A percentile compares a stretch with the other conserved stretches of the same genome.
These are phyloP conservation scores for Ascochyta fabae DNA, from an alignment of 2,329 filamentous ascomycete genomes.

Conservation along the genomic window DNA sequence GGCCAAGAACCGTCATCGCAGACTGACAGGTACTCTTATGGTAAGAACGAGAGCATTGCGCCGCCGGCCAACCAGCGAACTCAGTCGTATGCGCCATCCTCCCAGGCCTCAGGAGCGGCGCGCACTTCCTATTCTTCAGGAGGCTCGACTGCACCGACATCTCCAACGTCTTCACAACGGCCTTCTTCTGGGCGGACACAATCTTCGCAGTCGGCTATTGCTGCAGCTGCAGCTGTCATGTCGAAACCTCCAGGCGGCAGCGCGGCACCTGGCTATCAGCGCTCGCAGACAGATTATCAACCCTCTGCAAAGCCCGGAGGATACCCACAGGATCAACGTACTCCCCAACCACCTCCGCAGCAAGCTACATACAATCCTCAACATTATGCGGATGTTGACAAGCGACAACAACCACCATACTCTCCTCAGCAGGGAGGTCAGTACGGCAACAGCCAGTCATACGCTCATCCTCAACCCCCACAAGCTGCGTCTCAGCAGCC, in stretches of 20 bases:
- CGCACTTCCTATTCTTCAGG: slow-evolving; percentile 52
- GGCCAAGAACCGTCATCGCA: slow-evolving; percentile 49
- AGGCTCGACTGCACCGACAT: slow-evolving; percentile 50
- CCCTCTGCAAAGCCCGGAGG: slow-evolving; percentile 39
- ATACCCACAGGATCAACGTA: slow-evolving; percentile 50
- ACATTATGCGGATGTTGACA: slow-evolving; percentile 66
- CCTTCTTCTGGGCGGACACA: slow-evolving; percentile 58
- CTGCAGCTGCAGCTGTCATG: slow-evolving; percentile 57
- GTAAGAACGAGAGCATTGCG: slow-evolving; percentile 28
- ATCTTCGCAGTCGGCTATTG: slow-evolving; percentile 51
- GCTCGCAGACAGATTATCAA: slow-evolving; percentile 54
- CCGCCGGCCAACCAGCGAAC: slow-evolving; percentile 49
- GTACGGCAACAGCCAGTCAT: slow-evolving; percentile 26
- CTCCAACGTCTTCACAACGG: slow-evolving; percentile 54
- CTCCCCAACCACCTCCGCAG: slow-evolving; percentile 52
- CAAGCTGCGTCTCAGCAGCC: slow-evolving; percentile 20
- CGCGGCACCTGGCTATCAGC: slow-evolving; percentile 53
- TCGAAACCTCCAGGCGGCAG: slow-evolving; percentile 40
- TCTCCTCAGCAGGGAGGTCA: slow-evolving; percentile 13
- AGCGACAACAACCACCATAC: slow-evolving; percentile 44
- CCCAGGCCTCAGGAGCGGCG: slow-evolving; percentile 56
- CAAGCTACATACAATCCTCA: slow-evolving; percentile 76
- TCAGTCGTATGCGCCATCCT: slow-evolving; percentile 50
- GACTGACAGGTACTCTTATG: slow-evolving; percentile 16
- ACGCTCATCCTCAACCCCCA: slow-evolving; percentile 47